Percentiles rank a stretch among this genome's conserved stretches.
phyloP scores from a whole-genome alignment of 1,284 basidiomycete species.

The Kwoniella shivajii region DNA sequence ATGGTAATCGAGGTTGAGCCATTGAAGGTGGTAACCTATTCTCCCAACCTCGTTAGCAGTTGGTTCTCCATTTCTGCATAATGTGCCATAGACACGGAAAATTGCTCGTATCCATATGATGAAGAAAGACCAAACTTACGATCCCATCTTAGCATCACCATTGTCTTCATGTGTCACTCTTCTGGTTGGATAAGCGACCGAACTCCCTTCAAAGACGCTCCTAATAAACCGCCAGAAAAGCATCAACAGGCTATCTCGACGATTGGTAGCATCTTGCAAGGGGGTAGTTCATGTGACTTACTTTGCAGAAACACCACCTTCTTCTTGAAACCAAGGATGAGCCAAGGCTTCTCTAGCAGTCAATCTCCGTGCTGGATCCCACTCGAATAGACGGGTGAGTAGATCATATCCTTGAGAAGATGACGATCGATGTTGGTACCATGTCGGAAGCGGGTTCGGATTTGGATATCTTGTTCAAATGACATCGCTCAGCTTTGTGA shows the following conservation, averaged over 20 bases:
- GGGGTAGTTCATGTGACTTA: slow-evolving; percentile 31
- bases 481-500: background rate
- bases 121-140: too few relatives aligned
- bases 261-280: background rate
- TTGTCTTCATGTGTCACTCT: slow-evolving; percentile 60
- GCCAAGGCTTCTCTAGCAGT: slow-evolving; percentile 77
- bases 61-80: background rate
- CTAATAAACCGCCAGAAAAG: slow-evolving; percentile 22
- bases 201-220: slow-evolving; percentile 52
- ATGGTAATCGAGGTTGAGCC: slow-evolving; percentile 40
- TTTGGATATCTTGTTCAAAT: slow-evolving; percentile 16
- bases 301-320: slow-evolving; percentile 53
- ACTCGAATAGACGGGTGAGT: slow-evolving; percentile 77
- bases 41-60: background rate
- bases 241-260: background rate
- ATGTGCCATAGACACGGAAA: too few relatives aligned
- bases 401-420: slow-evolving; percentile 70
- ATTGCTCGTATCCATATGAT: too few relatives aligned
- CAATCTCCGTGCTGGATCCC: slow-evolving; percentile 84
- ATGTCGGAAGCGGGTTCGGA: slow-evolving; percentile 52
- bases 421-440: slow-evolving; percentile 69
- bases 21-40: slow-evolving; percentile 42
- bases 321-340: slow-evolving; percentile 64
- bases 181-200: slow-evolving; percentile 55
- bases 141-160: slow-evolving; percentile 56